Conservation (phyloP, 1,139 yeast genomes). For the Suhomyces bokatorum region DNA sequence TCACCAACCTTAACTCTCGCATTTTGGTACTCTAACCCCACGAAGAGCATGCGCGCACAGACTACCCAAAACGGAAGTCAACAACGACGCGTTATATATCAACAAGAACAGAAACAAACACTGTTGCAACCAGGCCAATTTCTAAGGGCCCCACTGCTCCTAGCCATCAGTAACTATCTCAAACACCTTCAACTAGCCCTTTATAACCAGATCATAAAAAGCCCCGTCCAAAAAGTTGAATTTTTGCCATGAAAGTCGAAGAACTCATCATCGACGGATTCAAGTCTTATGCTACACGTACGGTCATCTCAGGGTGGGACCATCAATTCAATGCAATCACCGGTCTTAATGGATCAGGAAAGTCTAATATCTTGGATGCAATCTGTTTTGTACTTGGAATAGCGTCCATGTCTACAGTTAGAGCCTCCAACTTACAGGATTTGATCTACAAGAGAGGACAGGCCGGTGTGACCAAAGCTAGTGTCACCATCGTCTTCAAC, state of each 20-base stretch:
- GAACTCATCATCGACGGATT: slow-evolving; percentile 96
- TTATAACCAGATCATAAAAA: neutral
- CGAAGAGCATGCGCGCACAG: neutral
- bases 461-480: slow-evolving; percentile 96
- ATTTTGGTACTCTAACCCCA: neutral
- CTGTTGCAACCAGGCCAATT: slow-evolving; percentile 1
- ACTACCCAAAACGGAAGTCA: slow-evolving; percentile 9
- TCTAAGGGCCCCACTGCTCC: neutral
- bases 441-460: slow-evolving; percentile 95
- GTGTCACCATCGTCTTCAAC: slow-evolving; percentile 94
- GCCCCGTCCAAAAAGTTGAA: neutral
- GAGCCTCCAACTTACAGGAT: slow-evolving; percentile 93
- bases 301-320: slow-evolving; percentile 95
- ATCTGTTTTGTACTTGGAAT: slow-evolving; percentile 98
- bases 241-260: slow-evolving; percentile 76
- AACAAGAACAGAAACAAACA: slow-evolving; percentile 1
- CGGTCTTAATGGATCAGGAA: slow-evolving; percentile 96
- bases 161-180: neutral
- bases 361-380: slow-evolving; percentile 92
- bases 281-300: slow-evolving; percentile 95
- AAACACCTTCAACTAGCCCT: neutral
- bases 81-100: slow-evolving; percentile 4
- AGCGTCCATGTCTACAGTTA: slow-evolving; percentile 87
- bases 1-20: no score
- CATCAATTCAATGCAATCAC: slow-evolving; percentile 96